These are phyloP conservation scores for Lasiosphaeria miniovina DNA, from an alignment of 495 filamentous ascomycete species.

Conservation along the genomic window DNA sequence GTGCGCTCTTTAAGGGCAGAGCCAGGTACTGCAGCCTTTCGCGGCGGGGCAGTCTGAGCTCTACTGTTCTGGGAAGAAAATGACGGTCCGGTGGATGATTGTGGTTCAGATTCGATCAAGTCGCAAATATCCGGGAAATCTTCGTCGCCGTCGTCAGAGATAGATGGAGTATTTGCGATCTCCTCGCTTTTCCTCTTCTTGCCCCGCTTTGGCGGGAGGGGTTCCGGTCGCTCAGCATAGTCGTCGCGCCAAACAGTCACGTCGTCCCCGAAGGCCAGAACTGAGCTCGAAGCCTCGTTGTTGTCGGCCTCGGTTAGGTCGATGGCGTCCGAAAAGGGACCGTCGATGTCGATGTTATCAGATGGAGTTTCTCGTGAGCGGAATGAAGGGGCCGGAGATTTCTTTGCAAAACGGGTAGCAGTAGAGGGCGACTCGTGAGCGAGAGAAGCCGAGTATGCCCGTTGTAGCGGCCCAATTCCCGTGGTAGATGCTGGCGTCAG, in stretches of 20 bases:
- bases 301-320: slow-evolving; percentile 66
- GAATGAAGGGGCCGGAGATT: not conserved
- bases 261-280: slow-evolving; percentile 38
- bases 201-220: slow-evolving; percentile 43
- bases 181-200: slow-evolving; percentile 48
- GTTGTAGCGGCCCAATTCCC: slow-evolving; percentile 28
- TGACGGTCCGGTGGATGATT: not conserved
- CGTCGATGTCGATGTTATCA: slow-evolving; percentile 12
- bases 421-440: slow-evolving; percentile 10
- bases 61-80: slow-evolving; percentile 3
- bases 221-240: slow-evolving; percentile 35
- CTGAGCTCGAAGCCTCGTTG: slow-evolving; percentile 45
- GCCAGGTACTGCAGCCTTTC: not conserved
- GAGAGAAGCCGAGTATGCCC: slow-evolving; percentile 34
- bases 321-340: slow-evolving; percentile 53
- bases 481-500: slow-evolving; percentile 35
- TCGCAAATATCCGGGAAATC: slow-evolving; percentile 42
- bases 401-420: not conserved
- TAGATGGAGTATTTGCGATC: slow-evolving; percentile 31
- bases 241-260: slow-evolving; percentile 60
- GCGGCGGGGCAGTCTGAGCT: not conserved
- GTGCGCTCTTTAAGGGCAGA: not conserved
- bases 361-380: slow-evolving; percentile 3
- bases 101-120: slow-evolving; percentile 22
- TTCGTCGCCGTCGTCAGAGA: slow-evolving; percentile 29